Evolutionary conservation across 2,329 filamentous ascomycete species (phyloP).

Genomic region (Epichloe aotearoae): DNA sequence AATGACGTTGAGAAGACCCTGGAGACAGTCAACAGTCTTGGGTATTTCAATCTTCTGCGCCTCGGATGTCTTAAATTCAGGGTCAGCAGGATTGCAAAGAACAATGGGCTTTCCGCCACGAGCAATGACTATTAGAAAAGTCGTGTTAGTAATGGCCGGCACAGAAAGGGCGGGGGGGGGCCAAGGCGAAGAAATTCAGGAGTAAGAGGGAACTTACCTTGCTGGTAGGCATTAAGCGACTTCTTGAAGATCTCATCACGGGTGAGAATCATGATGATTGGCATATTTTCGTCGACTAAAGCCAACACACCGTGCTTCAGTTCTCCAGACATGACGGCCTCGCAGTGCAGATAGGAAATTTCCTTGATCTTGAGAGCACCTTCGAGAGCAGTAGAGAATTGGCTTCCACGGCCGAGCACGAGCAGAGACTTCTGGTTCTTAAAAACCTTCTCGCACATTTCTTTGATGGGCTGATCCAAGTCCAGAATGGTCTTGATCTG

Average conservation of each 20-base stretch:
- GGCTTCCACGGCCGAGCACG: slow-evolving; percentile 84
- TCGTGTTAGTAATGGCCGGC: slow-evolving; percentile 9
- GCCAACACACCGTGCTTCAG: slow-evolving; percentile 97
- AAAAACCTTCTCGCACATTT: slow-evolving; percentile 82
- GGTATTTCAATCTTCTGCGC: slow-evolving; percentile 97
- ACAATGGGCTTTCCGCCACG: slow-evolving; percentile 94
- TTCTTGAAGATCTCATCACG: slow-evolving; percentile 94
- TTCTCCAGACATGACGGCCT: slow-evolving; percentile 99
- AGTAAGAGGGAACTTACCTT: slow-evolving; percentile 44
- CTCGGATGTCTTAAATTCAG: slow-evolving; percentile 77
- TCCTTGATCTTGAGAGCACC: slow-evolving; percentile 99
- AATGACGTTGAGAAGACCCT: slow-evolving; percentile 95
- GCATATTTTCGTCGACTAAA: slow-evolving; percentile 93
- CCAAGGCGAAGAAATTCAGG: not conserved
- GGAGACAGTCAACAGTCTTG: slow-evolving; percentile 85
- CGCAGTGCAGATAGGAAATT: slow-evolving; percentile 98
- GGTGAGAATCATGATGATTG: slow-evolving; percentile 99
- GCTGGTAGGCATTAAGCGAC: slow-evolving; percentile 98
- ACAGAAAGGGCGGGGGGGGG: not conserved
- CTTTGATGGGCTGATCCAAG: slow-evolving; percentile 87
- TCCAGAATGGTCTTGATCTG: slow-evolving; percentile 90
- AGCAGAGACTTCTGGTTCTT: slow-evolving; percentile 95
- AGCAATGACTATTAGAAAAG: slow-evolving; percentile 58
- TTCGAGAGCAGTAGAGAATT: slow-evolving; percentile 94
- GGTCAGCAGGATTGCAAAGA: slow-evolving; percentile 85